Conservation (phyloP, 257 asterid species). For the Handroanthus guayacan region DNA sequence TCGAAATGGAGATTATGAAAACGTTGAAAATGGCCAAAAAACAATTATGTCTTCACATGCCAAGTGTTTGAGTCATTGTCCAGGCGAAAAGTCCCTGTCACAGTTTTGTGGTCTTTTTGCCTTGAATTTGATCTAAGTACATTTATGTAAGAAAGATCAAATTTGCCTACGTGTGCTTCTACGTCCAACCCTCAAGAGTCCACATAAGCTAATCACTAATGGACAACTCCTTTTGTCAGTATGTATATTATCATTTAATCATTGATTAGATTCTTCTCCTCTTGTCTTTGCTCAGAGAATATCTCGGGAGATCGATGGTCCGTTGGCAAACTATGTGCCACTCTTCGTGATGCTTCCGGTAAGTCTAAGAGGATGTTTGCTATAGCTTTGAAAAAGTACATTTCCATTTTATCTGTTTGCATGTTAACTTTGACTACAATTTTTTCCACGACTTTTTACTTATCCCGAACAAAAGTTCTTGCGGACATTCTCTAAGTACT, state of each 20-base stretch:
- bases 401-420: neutral
- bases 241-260: neutral
- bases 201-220: neutral
- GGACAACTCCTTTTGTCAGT: neutral
- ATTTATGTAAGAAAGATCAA: neutral
- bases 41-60: neutral
- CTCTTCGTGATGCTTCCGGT: conserved; percentile 82
- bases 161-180: neutral
- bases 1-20: no score
- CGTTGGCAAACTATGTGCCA: conserved; percentile 66
- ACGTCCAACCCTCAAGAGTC: neutral
- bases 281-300: conserved; percentile 36
- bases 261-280: neutral
- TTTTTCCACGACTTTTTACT: no score
- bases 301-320: conserved; percentile 26
- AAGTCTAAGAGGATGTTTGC: conserved; percentile 1
- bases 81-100: neutral
- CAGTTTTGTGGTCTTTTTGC: neutral
- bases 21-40: neutral
- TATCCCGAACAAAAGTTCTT: no score
- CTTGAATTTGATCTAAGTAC: neutral
- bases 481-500: no score
- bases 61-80: neutral
- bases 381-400: neutral
- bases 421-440: neutral